Evolutionary conservation across 371 early-diverging fungal species (phyloP), one percentile per base, ranked within the genome.

Genomic region (Gilbertella persicaria): DNA sequence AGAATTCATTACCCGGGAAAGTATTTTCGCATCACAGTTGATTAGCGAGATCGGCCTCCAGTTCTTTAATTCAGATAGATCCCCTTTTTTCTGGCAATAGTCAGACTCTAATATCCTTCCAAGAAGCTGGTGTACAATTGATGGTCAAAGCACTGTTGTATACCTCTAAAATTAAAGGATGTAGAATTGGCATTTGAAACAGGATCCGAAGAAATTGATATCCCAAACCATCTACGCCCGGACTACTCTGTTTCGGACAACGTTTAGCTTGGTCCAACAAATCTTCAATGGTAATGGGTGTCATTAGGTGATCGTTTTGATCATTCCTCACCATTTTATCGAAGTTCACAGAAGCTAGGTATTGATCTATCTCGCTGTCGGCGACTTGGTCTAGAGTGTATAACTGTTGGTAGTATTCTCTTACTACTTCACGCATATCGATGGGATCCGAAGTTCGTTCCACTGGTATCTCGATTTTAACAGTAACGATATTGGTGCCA

Each of bases 31-130:
- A 45, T 62, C 57, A 4, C 30, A 23, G 35, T 53, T 51, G 9
- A 56, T 53, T 0, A 62, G 37, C 0, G 49, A 39, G 0, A 71
- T 62, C 8, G 67, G 65, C 3, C 67, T 24, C 58, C 61, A 65
- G 42, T 65, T 71, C 1, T 28, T 36, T 2, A 64, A 26, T 1
- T 10, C 20, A 10, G 8, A 23, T 24, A 43, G 56, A 24, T 60
- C n/a, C 52, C 0, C 62, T 61, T 29, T 61, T 64, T 37, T 66
- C 67, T 37, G 52, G 56, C 17, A 70, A 51, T 0, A 71, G 30
- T 3, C 49, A 24, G 28, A 72, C 48, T 23, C 45, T 33, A 8
- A 64, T 69, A 1, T 66, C 26, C 2, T 33, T 13, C 71, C 73
- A 77, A 0, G 61, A 51, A 0, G 6, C 2, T 21, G 69, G 71